These are phyloP conservation scores for Microthlaspi erraticum DNA, from an alignment of 345 rosid species.

Conservation along the genomic window DNA sequence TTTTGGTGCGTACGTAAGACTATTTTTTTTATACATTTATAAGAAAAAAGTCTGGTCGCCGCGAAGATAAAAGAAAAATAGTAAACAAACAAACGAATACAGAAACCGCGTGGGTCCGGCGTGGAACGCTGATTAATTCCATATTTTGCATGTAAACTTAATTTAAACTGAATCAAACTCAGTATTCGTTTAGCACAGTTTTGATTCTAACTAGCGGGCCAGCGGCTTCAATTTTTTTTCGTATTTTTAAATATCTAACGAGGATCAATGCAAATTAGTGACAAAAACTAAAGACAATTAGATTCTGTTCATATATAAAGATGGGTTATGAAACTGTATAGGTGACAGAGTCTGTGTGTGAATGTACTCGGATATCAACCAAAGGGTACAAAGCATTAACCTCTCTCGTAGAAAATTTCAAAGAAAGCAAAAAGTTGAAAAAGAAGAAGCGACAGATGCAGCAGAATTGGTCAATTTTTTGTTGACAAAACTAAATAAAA, in stretches of 20 bases:
- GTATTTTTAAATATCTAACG: too few species aligned
- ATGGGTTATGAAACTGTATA: neutral
- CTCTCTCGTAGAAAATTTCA: slow-evolving; percentile 22
- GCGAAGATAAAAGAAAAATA: slow-evolving; percentile 14
- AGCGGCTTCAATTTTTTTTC: neutral
- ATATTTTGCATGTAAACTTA: slow-evolving; percentile 26
- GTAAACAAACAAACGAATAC: slow-evolving; percentile 32
- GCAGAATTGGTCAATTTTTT: slow-evolving; percentile 44
- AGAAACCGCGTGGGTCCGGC: slow-evolving; percentile 40
- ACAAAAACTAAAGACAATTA: neutral
- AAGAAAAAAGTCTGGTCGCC: slow-evolving; percentile 33
- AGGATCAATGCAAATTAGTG: neutral
- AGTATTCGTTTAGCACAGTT: neutral
- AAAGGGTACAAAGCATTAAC: slow-evolving; percentile 35
- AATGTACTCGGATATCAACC: slow-evolving; percentile 38
- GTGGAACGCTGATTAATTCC: too few species aligned
- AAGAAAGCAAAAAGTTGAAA: slow-evolving; percentile 39
- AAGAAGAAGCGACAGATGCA: slow-evolving; percentile 31
- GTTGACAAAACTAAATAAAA: slow-evolving; percentile 33
- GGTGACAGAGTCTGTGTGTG: slow-evolving; percentile 30
- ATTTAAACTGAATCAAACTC: neutral
- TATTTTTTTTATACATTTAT: too few species aligned
- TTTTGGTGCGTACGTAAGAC: slow-evolving; percentile 15
- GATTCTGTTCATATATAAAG: slow-evolving; percentile 6
- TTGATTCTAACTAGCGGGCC: neutral